Conservation (phyloP, 2,329 filamentous ascomycete genomes). For the Grosmannia huntii region DNA sequence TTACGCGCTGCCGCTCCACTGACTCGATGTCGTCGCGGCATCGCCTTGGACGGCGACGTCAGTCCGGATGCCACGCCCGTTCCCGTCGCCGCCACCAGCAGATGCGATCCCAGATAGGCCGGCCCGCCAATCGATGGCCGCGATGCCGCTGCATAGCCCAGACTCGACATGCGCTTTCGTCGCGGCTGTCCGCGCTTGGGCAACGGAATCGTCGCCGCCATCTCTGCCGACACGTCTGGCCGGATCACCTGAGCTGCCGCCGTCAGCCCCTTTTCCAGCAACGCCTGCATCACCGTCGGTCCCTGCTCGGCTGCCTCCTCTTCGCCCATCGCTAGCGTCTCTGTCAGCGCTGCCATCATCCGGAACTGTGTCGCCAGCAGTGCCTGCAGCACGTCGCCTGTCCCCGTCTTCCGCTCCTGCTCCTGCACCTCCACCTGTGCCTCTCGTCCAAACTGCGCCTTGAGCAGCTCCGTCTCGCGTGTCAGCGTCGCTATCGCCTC, state of each 20-base stretch:
- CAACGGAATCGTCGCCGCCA: conserved; percentile 44
- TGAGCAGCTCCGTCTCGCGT: conserved; percentile 76
- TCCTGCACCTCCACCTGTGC: conserved; percentile 65
- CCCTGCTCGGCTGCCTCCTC: conserved; percentile 72
- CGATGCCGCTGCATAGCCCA: conserved; percentile 13
- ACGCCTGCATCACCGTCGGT: conserved; percentile 60
- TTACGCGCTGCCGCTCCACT: conserved; percentile 39
- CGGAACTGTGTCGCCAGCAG: conserved; percentile 87
- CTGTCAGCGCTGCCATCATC: conserved; percentile 69
- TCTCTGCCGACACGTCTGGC: conserved; percentile 42
- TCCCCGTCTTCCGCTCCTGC: conserved; percentile 58
- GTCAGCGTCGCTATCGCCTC: conserved; percentile 57
- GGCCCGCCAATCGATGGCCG: neutral
- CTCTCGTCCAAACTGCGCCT: conserved; percentile 70
- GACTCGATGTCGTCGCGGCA: conserved; percentile 66
- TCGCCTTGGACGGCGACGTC: conserved; percentile 58
- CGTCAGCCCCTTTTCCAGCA: conserved; percentile 64
- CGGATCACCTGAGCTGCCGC: conserved; percentile 78
- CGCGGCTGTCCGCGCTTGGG: conserved; percentile 50
- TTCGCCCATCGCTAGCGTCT: conserved; percentile 71
- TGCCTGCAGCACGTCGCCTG: conserved; percentile 61
- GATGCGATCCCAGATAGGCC: conserved; percentile 7
- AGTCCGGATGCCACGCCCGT: conserved; percentile 17
- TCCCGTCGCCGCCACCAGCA: conserved; percentile 16
- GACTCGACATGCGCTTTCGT: conserved; percentile 46